Evolutionary conservation across 768 basidiomycete species (phyloP).

Genomic region (Trametes coccinea): DNA sequence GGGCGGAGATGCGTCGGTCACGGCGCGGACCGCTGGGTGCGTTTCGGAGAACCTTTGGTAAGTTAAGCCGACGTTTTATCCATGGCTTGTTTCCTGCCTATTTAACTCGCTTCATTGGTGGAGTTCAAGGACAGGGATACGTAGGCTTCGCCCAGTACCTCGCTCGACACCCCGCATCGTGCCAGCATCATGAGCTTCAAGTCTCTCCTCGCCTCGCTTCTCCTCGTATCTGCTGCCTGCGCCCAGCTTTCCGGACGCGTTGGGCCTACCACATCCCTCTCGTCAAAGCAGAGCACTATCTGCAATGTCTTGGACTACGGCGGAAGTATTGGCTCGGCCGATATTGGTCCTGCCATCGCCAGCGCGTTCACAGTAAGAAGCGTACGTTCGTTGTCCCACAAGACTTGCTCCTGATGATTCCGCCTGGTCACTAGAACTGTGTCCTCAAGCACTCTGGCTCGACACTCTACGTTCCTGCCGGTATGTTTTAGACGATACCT

Average conservation of each 20-base stretch:
- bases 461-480: slow-evolving; percentile 30
- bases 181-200: slow-evolving; percentile 15
- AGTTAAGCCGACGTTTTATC: neutral
- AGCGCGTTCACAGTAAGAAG: slow-evolving; percentile 26
- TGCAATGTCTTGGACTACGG: slow-evolving; percentile 35
- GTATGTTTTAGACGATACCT: neutral
- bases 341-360: slow-evolving; percentile 33
- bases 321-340: slow-evolving; percentile 31
- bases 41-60: neutral
- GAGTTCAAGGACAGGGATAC: too few species aligned
- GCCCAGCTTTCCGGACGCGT: slow-evolving; percentile 29
- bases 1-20: slow-evolving; percentile 2
- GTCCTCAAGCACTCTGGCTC: slow-evolving; percentile 29
- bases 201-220: slow-evolving; percentile 11
- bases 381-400: neutral
- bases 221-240: slow-evolving; percentile 8
- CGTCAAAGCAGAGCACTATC: slow-evolving; percentile 25
- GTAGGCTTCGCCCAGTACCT: neutral
- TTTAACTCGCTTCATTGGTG: neutral
- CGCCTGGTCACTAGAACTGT: slow-evolving; percentile 20
- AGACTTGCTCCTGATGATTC: neutral
- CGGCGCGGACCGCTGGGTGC: neutral
- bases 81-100: neutral
- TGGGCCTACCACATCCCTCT: slow-evolving; percentile 27
- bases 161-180: neutral